Conservation (phyloP, 805 yeast species). For the Nakazawaea wyomingensis region DNA sequence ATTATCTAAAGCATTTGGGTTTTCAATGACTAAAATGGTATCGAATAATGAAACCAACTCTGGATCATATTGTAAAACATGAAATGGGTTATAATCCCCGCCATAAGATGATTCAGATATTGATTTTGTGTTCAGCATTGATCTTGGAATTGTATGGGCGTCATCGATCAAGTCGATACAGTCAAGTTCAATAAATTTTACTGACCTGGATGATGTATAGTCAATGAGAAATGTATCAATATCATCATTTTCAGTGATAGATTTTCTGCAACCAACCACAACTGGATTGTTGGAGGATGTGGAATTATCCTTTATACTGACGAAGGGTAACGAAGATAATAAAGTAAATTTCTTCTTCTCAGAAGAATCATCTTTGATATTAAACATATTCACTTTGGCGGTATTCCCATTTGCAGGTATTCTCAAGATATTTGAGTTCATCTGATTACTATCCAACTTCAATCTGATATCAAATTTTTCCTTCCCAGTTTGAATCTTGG, state of each 20-base stretch:
- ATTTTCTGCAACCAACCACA: conserved; percentile 9
- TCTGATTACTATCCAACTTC: conserved; percentile 19
- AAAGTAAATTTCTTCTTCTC: conserved; percentile 7
- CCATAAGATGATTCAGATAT: conserved; percentile 52
- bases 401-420: conserved; percentile 1
- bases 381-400: conserved; percentile 5
- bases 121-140: conserved; percentile 30
- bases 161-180: conserved; percentile 43
- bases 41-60: conserved; percentile 39
- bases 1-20: conserved; percentile 16
- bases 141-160: conserved; percentile 44
- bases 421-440: conserved; percentile 12
- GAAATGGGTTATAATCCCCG: conserved; percentile 43
- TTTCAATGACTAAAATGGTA: conserved; percentile 43
- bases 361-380: neutral
- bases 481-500: neutral
- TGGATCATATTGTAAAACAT: conserved; percentile 38
- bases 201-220: conserved; percentile 32
- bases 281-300: conserved; percentile 1
- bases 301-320: neutral
- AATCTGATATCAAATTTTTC: conserved; percentile 15
- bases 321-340: conserved; percentile 6
- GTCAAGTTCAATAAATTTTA: conserved; percentile 30
- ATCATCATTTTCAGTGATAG: neutral
- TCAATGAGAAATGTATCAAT: conserved; percentile 23